Evolutionary conservation across 331 rosid species (phyloP).

Genomic region (Phaseolus coccineus): DNA sequence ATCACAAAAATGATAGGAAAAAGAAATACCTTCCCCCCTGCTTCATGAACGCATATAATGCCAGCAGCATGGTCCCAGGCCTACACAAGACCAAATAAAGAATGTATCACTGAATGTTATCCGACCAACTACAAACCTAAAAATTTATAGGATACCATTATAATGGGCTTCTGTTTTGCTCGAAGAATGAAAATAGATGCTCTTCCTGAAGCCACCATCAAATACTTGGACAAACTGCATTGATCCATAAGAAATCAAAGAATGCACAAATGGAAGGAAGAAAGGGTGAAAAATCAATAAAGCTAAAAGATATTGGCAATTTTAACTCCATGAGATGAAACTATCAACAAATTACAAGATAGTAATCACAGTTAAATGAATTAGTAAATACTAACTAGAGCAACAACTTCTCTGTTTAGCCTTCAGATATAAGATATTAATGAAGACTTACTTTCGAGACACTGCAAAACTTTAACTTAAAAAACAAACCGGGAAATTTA

Average conservation of each 20-base stretch:
- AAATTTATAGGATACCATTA: conserved; percentile 45
- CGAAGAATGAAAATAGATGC: conserved; percentile 72
- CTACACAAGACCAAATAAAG: conserved; percentile 48
- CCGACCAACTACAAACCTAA: conserved; percentile 10
- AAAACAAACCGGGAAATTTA: background rate
- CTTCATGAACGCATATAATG: conserved; percentile 82
- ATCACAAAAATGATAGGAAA: background rate
- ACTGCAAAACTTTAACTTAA: background rate
- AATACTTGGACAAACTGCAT: conserved; percentile 88
- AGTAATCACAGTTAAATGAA: background rate
- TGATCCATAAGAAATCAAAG: conserved; percentile 38
- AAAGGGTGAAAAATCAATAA: conserved; percentile 19
- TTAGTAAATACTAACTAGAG: conserved; percentile 10
- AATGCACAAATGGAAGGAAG: conserved; percentile 28
- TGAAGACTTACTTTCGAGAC: conserved; percentile 5
- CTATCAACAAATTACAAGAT: conserved; percentile 5
- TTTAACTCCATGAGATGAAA: background rate
- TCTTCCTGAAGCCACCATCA: conserved; percentile 91
- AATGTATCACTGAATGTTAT: background rate
- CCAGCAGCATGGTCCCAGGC: conserved; percentile 98
- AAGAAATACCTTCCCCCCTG: conserved; percentile 72
- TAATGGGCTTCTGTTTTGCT: conserved; percentile 48
- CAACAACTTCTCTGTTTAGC: background rate
- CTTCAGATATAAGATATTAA: conserved; percentile 12
- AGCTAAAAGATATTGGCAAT: background rate